Base-by-base conservation (phyloP, 2,329 filamentous ascomycete species). In the Ophidiomyces ophidiicola region DNA sequence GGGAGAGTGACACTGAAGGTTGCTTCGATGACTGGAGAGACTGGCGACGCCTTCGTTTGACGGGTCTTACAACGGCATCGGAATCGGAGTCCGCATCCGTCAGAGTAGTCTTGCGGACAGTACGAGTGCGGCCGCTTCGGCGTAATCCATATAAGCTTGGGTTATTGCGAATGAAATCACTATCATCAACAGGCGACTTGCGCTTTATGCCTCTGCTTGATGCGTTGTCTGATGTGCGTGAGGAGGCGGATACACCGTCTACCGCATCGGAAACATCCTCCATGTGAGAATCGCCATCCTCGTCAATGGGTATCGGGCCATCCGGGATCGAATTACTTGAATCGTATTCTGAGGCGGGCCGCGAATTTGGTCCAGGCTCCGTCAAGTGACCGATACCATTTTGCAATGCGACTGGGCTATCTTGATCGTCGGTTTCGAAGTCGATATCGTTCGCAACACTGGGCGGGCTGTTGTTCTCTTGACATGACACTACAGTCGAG, bases 101-200 rank as follows among this genome's bases (percentile, higher is more conserved):
- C 50, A 79, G 73, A 50, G 76, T 73, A 50, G 80, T 65, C 50
- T 73, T 74, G 52, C 75, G 74, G 44, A 68, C 68, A 46, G 70
- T 70, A 50, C 76, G 72, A 49, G 76, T 75, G 48, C 76, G 73
- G 56, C 71, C 87, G 67, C 90, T 98, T 66, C 90, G 76, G 51
- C 90, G 78, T 50, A 98, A 70, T 33, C 90, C 90, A 66, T 96
- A 98, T 6, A 98, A 70, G 63, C 94, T 86, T 31, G 90, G 90
- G 54, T 98, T 93, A 55, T 84, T 82, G 53, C 80, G 74, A 52
- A 96, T 94, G 55, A 78, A 87, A 32, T 86, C 79, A 43, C 90
- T 80, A 51, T 90, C 82, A 36, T 80, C 77, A 25, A 74, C 70
- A 59, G 48, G 70, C 62, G 64, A 83, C 81, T 62, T 77, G 48